Conservation (phyloP, 2,329 filamentous ascomycete genomes). For the Pezicula radicicola region DNA sequence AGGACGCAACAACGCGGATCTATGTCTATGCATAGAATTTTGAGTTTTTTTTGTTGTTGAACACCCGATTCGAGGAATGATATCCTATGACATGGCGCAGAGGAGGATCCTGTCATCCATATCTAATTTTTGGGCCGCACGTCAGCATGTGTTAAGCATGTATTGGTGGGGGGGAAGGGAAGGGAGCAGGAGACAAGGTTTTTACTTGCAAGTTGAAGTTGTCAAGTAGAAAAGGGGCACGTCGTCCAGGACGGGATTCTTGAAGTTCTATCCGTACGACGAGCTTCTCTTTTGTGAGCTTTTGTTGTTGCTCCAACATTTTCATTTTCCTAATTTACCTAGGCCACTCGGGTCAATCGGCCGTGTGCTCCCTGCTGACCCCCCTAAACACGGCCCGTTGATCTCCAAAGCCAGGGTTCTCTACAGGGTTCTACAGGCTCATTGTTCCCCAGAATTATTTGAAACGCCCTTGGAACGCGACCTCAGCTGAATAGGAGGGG, state of each 20-base stretch:
- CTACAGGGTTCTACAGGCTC: not conserved
- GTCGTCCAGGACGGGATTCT: conserved; percentile 8
- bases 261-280: too few relatives aligned
- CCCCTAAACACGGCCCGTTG: too few relatives aligned
- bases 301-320: too few relatives aligned
- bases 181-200: conserved; percentile 5
- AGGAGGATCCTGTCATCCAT: conserved; percentile 3
- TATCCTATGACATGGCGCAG: conserved; percentile 1
- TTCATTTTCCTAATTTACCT: too few relatives aligned
- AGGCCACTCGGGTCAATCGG: too few relatives aligned
- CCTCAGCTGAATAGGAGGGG: not conserved
- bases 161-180: conserved; percentile 17
- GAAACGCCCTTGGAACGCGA: conserved; percentile 17
- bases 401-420: too few relatives aligned
- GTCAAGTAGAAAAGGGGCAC: conserved; percentile 21
- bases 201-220: not conserved
- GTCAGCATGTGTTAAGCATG: conserved; percentile 20
- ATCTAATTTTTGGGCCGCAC: not conserved
- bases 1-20: not conserved
- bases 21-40: conserved; percentile 10
- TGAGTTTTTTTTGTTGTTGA: not conserved
- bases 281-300: too few relatives aligned
- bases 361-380: too few relatives aligned
- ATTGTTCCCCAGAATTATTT: conserved; percentile 6
- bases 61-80: conserved; percentile 15